These are phyloP conservation scores for Elsinoe necatrix DNA, from an alignment of 2,329 filamentous ascomycete genomes.

Conservation along the genomic window DNA sequence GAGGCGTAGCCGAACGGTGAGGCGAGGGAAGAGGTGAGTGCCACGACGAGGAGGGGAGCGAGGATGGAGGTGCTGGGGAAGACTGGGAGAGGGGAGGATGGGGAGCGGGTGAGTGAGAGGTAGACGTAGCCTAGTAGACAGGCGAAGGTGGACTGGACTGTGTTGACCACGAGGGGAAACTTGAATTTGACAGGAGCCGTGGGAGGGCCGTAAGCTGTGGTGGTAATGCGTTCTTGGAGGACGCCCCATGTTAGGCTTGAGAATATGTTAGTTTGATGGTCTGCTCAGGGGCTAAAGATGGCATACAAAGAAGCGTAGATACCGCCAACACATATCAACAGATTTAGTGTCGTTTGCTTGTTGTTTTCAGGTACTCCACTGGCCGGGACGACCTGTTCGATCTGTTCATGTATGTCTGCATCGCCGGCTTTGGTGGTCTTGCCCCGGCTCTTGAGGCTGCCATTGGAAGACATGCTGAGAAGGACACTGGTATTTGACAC, in stretches of 20 bases:
- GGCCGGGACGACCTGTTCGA: slow-evolving; percentile 15
- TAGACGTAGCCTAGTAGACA: slow-evolving; percentile 75
- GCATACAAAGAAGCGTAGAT: slow-evolving; percentile 93
- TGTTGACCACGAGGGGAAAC: slow-evolving; percentile 92
- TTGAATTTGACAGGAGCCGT: slow-evolving; percentile 66
- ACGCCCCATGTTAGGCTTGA: slow-evolving; percentile 81
- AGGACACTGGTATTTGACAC: not conserved
- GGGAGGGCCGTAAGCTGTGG: slow-evolving; percentile 66
- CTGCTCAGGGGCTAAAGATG: not conserved
- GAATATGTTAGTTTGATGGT: slow-evolving; percentile 1
- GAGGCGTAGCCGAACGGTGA: slow-evolving; percentile 94
- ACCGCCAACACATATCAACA: slow-evolving; percentile 79
- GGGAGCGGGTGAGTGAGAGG: slow-evolving; percentile 52
- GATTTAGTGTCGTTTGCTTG: slow-evolving; percentile 45
- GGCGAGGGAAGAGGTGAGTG: slow-evolving; percentile 77
- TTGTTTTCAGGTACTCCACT: slow-evolving; percentile 16
- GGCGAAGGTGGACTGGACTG: slow-evolving; percentile 84
- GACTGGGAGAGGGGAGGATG: slow-evolving; percentile 46
- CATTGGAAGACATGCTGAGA: slow-evolving; percentile 11
- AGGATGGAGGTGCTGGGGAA: slow-evolving; percentile 72
- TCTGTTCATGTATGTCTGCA: slow-evolving; percentile 17
- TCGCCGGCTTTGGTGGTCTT: slow-evolving; percentile 1
- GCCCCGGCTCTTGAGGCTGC: slow-evolving; percentile 7
- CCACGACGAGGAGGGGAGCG: slow-evolving; percentile 71
- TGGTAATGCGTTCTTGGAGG: slow-evolving; percentile 95